Conservation (phyloP, 208 protist species). For the Acanthamoeba divionensis region DNA sequence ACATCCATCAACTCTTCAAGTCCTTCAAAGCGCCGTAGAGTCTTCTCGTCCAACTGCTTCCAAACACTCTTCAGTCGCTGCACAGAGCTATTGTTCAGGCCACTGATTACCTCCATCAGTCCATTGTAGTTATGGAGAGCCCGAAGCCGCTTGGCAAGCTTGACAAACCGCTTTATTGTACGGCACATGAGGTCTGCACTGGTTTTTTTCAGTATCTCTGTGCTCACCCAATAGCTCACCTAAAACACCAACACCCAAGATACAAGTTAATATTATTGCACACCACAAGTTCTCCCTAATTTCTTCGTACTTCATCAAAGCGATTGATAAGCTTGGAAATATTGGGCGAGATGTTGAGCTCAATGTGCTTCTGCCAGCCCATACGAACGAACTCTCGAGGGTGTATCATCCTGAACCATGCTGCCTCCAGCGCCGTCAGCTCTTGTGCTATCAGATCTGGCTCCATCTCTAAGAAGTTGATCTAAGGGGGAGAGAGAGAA, state of each 20-base stretch:
- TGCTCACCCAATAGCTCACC: constrained; percentile 41
- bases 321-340: constrained; percentile 14
- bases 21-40: not conserved
- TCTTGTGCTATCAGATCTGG: too few relatives aligned
- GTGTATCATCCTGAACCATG: not conserved
- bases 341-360: not conserved
- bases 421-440: not conserved
- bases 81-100: not conserved
- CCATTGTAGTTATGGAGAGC: constrained; percentile 42
- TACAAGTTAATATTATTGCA: too few relatives aligned
- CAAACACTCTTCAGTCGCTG: not conserved
- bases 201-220: constrained; percentile 41
- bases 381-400: not conserved
- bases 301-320: constrained; percentile 32
- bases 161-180: too few relatives aligned
- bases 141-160: not conserved
- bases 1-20: constrained; percentile 16
- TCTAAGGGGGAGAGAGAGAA: too few relatives aligned
- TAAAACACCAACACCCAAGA: not conserved
- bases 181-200: too few relatives aligned
- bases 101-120: not conserved
- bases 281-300: too few relatives aligned
- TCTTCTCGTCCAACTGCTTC: not conserved
- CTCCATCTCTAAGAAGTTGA: too few relatives aligned
- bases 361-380: not conserved